phyloP scores from a whole-genome alignment of 1,139 yeast species.

The Yamadazyma oceani region DNA sequence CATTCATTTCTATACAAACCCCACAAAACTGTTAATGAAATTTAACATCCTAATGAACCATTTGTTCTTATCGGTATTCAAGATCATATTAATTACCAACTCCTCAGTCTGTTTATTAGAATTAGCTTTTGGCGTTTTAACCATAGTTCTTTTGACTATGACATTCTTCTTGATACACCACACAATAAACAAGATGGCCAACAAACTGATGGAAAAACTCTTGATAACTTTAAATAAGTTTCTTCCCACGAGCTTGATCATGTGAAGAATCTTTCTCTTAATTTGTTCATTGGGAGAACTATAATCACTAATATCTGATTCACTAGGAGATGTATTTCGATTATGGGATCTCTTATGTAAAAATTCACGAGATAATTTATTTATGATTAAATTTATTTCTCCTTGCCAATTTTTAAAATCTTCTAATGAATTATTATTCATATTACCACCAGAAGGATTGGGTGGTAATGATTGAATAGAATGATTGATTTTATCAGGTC shows the following conservation, averaged over 20 bases:
- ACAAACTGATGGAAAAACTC: slow-evolving; percentile 37
- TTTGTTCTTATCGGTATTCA: slow-evolving; percentile 46
- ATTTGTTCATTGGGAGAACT: slow-evolving; percentile 24
- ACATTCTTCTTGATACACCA: slow-evolving; percentile 49
- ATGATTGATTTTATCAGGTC: slow-evolving; percentile 8
- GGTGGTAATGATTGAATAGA: slow-evolving; percentile 15
- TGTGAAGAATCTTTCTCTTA: slow-evolving; percentile 23
- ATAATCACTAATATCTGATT: slow-evolving; percentile 15
- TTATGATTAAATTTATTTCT: slow-evolving; percentile 42
- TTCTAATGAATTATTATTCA: slow-evolving; percentile 21
- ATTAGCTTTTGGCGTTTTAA: slow-evolving; percentile 28
- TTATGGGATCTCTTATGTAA: slow-evolving; percentile 14
- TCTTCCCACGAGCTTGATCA: slow-evolving; percentile 30
- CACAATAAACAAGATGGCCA: slow-evolving; percentile 41
- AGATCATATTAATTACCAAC: slow-evolving; percentile 45
- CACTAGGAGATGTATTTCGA: slow-evolving; percentile 13
- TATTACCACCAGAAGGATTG: slow-evolving; percentile 4
- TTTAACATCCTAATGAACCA: slow-evolving; percentile 45
- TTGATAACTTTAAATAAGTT: slow-evolving; percentile 31
- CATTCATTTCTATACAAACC: slow-evolving; percentile 47
- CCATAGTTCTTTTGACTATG: slow-evolving; percentile 39
- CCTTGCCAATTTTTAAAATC: slow-evolving; percentile 49
- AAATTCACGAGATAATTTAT: slow-evolving; percentile 40
- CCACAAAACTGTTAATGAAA: slow-evolving; percentile 44
- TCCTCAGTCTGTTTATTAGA: slow-evolving; percentile 33